Percentiles rank a stretch among this genome's conserved stretches.
Evolutionary conservation across 2,329 filamentous ascomycete genomes (phyloP).

Genomic region (Metarhizium album): DNA sequence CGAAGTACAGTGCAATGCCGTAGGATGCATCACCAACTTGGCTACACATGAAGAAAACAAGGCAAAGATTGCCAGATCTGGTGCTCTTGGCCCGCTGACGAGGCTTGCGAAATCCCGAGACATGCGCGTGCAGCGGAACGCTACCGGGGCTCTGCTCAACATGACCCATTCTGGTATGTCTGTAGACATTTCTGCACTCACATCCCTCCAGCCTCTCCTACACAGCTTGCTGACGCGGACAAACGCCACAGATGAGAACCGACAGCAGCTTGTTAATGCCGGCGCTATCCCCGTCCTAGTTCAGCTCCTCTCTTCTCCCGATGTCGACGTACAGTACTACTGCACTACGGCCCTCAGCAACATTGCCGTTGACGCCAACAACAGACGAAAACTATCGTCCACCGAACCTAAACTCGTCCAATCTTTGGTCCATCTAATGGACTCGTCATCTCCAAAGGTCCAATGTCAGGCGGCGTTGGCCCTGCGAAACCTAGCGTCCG

Average conservation of each 20-base stretch:
- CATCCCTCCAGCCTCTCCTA: too few relatives aligned
- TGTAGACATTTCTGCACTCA: neutral
- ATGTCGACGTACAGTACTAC: constrained; percentile 98
- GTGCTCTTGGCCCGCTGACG: constrained; percentile 82
- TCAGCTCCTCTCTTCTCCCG: constrained; percentile 80
- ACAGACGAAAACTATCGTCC: constrained; percentile 82
- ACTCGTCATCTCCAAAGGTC: constrained; percentile 92
- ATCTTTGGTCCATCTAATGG: constrained; percentile 91
- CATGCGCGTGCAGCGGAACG: constrained; percentile 96
- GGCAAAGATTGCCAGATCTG: constrained; percentile 92
- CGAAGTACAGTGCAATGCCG: constrained; percentile 97
- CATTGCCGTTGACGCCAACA: constrained; percentile 87
- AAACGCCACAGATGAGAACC: constrained; percentile 67
- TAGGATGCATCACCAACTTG: constrained; percentile 96
- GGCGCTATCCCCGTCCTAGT: constrained; percentile 97
- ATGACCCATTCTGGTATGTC: constrained; percentile 94
- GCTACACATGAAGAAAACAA: constrained; percentile 99
- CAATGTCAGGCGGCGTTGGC: constrained; percentile 95
- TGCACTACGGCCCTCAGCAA: constrained; percentile 98
- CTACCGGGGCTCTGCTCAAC: constrained; percentile 89
- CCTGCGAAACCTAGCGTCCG: constrained; percentile 87
- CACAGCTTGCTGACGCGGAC: neutral
- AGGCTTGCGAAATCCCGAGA: constrained; percentile 92
- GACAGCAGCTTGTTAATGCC: constrained; percentile 92
- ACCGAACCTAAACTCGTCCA: constrained; percentile 87